These are phyloP conservation scores for Rhizopogon salebrosus DNA, from an alignment of 768 basidiomycete species.

Conservation along the genomic window DNA sequence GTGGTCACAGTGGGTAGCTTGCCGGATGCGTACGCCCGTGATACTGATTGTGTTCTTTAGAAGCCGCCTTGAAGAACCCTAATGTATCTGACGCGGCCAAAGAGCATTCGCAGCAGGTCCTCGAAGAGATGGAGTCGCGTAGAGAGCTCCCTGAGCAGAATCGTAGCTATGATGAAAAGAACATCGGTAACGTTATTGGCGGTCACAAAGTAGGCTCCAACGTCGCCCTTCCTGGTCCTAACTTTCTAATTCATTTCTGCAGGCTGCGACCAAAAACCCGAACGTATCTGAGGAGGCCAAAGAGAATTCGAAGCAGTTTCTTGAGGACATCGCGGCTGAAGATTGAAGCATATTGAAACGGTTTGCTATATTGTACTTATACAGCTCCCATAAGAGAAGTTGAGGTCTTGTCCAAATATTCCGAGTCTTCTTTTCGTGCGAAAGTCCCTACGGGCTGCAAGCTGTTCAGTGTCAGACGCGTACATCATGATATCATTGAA, in stretches of 20 bases:
- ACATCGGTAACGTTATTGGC: constrained; percentile 15
- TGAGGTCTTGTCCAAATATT: too few species aligned
- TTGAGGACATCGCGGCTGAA: constrained; percentile 8
- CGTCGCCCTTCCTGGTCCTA: too few species aligned
- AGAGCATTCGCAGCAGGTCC: constrained; percentile 18
- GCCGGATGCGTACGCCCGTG: not conserved
- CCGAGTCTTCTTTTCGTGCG: too few species aligned
- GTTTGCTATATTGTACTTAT: not conserved
- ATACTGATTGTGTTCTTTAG: constrained; percentile 4
- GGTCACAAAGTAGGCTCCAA: constrained; percentile 14
- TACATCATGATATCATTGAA: too few species aligned
- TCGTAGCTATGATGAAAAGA: constrained; percentile 3
- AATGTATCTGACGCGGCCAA: constrained; percentile 18
- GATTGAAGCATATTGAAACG: not conserved
- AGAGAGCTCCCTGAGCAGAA: constrained; percentile 14
- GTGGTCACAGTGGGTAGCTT: constrained; percentile 8
- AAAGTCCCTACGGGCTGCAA: too few species aligned
- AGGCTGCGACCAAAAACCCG: constrained; percentile 21
- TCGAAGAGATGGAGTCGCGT: constrained; percentile 16
- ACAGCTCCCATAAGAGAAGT: too few species aligned
- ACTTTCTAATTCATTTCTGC: not conserved
- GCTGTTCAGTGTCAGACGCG: too few species aligned
- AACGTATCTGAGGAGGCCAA: constrained; percentile 15
- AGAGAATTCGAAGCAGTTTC: constrained; percentile 6
- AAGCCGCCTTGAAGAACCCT: constrained; percentile 23